Base-by-base conservation (phyloP, 257 asterid species). In the Echites panduratus region DNA sequence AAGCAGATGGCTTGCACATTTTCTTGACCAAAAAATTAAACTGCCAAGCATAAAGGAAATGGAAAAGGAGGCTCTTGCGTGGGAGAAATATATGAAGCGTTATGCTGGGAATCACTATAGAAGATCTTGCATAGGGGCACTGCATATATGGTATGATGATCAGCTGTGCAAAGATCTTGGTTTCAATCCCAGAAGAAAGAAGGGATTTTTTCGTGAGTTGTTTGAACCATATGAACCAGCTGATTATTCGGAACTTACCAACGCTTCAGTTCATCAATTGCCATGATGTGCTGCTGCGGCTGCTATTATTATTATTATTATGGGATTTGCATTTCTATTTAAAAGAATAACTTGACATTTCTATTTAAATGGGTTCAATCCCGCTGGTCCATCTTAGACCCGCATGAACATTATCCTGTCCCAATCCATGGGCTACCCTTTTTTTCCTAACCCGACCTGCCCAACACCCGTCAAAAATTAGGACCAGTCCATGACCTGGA, bases 91-190 rank as follows among this genome's bases (percentile, higher is more conserved):
- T 57, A 68, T 76, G 83, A 82, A 76, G 73, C 71, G 52, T 44
- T 82, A 79, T 50, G 74, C 79, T 0, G 69, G 77, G 13, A 64
- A 70, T 22, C 26, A 66, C 19, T 72, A 72, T 16, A 68, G 73
- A 65, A 79, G 79, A 47, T 71, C 79, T 41, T 91, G 96, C 35
- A 24, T 89, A 22, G 92, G 78, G 3, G 85, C 82, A 4, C 47
- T 80, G 8, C 84, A 78, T 1, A 81, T 84, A 0, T 91, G 97
- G 89, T 81, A 85, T 78, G 77, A 83, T 35, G 97, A 91, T 81
- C 86, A 78, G 19, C 53, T 91, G 44, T 89, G 96, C 82, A 85
- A 71, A 61, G 94, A 91, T 70, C 80, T 86, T 32, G 89, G 90
- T 7, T 76, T 82, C 47, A 85, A 85, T 52, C 89, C 90, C 2